Conservation (phyloP, 2,329 filamentous ascomycete genomes). For the Neonectria sp. region DNA sequence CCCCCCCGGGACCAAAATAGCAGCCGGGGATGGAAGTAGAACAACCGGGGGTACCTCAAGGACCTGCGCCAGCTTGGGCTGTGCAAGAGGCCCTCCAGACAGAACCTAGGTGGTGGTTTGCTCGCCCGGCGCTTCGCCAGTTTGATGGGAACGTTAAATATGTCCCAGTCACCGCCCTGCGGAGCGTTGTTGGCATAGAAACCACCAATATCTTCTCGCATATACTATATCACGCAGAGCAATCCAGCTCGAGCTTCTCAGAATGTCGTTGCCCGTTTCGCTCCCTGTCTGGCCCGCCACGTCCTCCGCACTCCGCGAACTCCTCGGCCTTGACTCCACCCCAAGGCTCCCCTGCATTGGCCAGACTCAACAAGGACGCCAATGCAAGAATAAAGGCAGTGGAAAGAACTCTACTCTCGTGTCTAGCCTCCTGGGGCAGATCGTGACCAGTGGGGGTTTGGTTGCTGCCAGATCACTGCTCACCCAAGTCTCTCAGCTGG, state of each 20-base stretch:
- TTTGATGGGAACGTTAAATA: conserved; percentile 36
- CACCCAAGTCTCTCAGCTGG: conserved; percentile 28
- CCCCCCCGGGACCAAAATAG: conserved; percentile 23
- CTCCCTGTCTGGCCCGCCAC: conserved; percentile 21
- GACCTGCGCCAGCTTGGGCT: conserved; percentile 13
- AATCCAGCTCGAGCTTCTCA: conserved; percentile 3
- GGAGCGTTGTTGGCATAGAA: conserved; percentile 36
- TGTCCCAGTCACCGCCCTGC: not conserved
- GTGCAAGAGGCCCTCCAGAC: conserved; percentile 29
- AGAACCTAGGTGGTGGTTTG: conserved; percentile 14
- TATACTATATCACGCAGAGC: not conserved
- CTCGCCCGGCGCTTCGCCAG: conserved; percentile 29
- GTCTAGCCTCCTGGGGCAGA: conserved; percentile 26
- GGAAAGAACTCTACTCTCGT: conserved; percentile 20
- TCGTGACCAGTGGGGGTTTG: conserved; percentile 28
- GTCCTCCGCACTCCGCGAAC: conserved; percentile 14
- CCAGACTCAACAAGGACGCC: not conserved
- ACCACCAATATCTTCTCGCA: conserved; percentile 21
- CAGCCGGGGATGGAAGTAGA: conserved; percentile 17
- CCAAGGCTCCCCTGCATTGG: conserved; percentile 32
- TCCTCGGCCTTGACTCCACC: conserved; percentile 17
- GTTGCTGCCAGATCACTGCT: conserved; percentile 33
- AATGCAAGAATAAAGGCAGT: conserved; percentile 23
- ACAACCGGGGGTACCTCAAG: conserved; percentile 1
- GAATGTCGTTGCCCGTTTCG: conserved; percentile 10